Percentiles rank a stretch among this genome's conserved stretches.
phyloP scores from a whole-genome alignment of 805 yeast genomes.

The Cyberlindnera petersonii region DNA sequence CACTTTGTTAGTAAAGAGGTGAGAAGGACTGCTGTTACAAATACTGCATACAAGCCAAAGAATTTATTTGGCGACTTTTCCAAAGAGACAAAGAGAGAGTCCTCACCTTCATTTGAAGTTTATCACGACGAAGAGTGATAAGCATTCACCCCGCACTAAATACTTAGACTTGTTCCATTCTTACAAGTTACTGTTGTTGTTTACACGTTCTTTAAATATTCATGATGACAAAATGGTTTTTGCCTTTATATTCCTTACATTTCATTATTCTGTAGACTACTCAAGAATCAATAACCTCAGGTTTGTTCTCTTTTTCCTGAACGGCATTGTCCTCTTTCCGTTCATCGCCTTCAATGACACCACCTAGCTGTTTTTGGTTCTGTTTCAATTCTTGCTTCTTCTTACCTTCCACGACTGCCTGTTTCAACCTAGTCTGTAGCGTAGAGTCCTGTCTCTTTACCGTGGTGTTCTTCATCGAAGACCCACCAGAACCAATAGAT shows the following conservation, averaged over 20 bases:
- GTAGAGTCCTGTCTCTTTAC: constrained; percentile 23
- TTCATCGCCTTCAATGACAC: constrained; percentile 2
- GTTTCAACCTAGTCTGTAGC: constrained; percentile 23
- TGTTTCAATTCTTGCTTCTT: constrained; percentile 11
- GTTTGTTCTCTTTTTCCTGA: constrained; percentile 1
- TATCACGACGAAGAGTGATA: constrained; percentile 4
- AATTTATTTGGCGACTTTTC: constrained; percentile 24
- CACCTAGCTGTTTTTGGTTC: constrained; percentile 2
- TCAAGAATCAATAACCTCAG: not conserved
- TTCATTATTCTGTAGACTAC: not conserved
- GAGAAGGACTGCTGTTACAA: not conserved
- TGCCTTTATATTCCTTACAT: not conserved
- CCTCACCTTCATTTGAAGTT: constrained; percentile 3
- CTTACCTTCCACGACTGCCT: constrained; percentile 23
- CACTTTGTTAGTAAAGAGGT: constrained; percentile 1
- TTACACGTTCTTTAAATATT: not conserved
- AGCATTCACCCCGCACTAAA: too few relatives aligned
- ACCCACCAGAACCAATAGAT: constrained; percentile 7
- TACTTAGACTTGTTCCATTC: too few relatives aligned
- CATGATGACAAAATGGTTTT: not conserved
- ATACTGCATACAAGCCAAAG: constrained; percentile 23
- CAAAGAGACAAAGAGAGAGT: not conserved
- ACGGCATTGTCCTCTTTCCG: too few relatives aligned
- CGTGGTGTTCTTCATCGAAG: constrained; percentile 1
- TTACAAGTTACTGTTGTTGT: not conserved